Evolutionary conservation across 768 basidiomycete genomes (phyloP), one percentile per base, ranked within the genome.

Genomic region (Suillus tomentosus): DNA sequence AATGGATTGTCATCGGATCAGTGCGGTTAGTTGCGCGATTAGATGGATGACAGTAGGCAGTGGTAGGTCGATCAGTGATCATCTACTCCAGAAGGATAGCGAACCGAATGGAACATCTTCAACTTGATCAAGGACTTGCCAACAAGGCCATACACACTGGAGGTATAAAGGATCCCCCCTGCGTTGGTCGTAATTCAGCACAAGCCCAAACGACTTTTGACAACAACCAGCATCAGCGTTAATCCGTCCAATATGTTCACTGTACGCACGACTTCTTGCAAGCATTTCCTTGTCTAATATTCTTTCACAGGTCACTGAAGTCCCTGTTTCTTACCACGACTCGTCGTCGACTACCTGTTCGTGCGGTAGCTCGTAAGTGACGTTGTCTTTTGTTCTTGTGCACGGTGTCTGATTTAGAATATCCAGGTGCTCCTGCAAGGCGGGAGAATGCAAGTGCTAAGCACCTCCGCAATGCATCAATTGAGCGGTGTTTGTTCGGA

Each of bases 361-460:
- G 8, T 57, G 56, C 10, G 24, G 39, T 15, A 6, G 1, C 56
- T 5, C 37, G 56, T 57, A 17, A 57, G 56, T 57, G 14, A 27
- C 22, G 10, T 5, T 2, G 37, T 27, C 39, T 17, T 40, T 24
- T 5, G 10, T 57, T 57, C 24, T 17, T 11, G 24, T 57, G 56
- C 24, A 11, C 17, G 17, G 24, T 17, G 39, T 27, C 15, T 57
- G 9, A 57, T 40, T 40, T 15, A 57, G 37, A 39, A 39, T 27
- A 11, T 19, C 22, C 56, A 57, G 56, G 2, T 57, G 56, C 24
- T 9, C 14, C 15, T 57, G 56, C 56, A 57, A 57, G 56, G 5
- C 56, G 22, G 56, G 56, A 27, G 56, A 57, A 17, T 57, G 56
- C 56, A 57, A 40, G 56, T 57, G 56, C 56, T 57, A 7, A 57